Evolutionary conservation across 352 stramenopile genomes (phyloP), one percentile per base, ranked within the genome.

Genomic region (Plasmopara muralis): DNA sequence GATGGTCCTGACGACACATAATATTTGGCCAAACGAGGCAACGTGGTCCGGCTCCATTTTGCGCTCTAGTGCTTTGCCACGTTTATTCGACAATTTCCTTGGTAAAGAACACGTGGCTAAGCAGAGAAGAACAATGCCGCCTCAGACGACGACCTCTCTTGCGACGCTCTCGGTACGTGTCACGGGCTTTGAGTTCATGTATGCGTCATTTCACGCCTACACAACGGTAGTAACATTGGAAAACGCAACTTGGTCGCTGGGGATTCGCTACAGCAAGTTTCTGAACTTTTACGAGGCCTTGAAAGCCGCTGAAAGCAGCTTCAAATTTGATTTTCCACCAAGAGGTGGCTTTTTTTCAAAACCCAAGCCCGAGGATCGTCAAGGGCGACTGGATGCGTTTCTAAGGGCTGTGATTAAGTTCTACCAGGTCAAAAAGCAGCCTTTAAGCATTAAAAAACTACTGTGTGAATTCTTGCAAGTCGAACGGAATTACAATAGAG

Each of bases 241-340:
- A 29, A 56, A 56, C 29, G 43, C 50, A 29, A 38, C 4, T 10
- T 74, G 66, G 66, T 57, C 64, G 47, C 46, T 89, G 31, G 54
- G 29, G 6, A 58, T 89, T 30, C 79, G 79, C 58, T 89, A 87
- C 66, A 84, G 72, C 57, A 68, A 67, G 49, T 87, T 84, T 63
- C 60, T 64, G 43, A 53, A 51, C 30, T 70, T 72, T 29, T 82
- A 87, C 62, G 39, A 53, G 37, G 64, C 72, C 47, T 53, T 89
- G n/a, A 43, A 51, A 9, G 43, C 60, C n/a, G 39, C 58, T 1
- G 66, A 85, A 31, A 49, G 49, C 13, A 42, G 41, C 13, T 86
- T 87, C 45, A 62, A 66, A 20, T 85, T 83, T 50, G 62, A 74
- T 15, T 89, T 89, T 55, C 79, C 79, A 18, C 69, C 72, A 55